Base-by-base conservation (phyloP, 129 eudicot species). In the Tagetes erecta region DNA sequence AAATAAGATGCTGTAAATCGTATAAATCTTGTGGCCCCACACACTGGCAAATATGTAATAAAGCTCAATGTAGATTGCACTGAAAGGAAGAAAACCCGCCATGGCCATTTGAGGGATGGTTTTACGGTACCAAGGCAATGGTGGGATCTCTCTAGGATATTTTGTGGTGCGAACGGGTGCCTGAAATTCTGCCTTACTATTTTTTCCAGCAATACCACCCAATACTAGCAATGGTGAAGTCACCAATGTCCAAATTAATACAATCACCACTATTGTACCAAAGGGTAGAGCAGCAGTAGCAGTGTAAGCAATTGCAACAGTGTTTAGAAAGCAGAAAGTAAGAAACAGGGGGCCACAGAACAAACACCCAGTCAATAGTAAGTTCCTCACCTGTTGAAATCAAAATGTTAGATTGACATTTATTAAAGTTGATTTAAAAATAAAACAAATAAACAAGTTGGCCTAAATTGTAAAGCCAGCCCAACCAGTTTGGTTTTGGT, bases 71-170 rank as follows among this genome's bases (percentile, higher is more conserved):
- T 90, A 90, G 33, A 90, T 90, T 0, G 96, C 96, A 76, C 96
- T 90, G 73, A 90, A 90, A 31, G 96, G 96, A 73, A 90, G 84
- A 72, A 90, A 90, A 6, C 96, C 96, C 46, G 96, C 94, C 96
- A 90, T 90, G 64, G 94, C 96, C 96, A 90, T 90, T 75, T 90
- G 96, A 74, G 96, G 96, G 53, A 90, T 67, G 35, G 86, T 84
- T 46, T 86, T 79, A 52, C 96, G 81, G 70, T 90, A 90, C 94
- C 96, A 90, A 20, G 96, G 94, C 42, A 84, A 49, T 0, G 96
- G 91, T 4, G 96, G 96, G 51, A 90, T 90, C 76, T 90, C 96
- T 81, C 95, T 80, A 7, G 95, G 91, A 58, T 89, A 89, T 73
- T 89, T 89, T 70, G 91, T 89, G 47, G 95, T 89, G 53, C 95